Evolutionary conservation across 148 eudicot genomes (phyloP), one percentile per base, ranked within the genome.

Genomic region (Persicaria tinctoria): DNA sequence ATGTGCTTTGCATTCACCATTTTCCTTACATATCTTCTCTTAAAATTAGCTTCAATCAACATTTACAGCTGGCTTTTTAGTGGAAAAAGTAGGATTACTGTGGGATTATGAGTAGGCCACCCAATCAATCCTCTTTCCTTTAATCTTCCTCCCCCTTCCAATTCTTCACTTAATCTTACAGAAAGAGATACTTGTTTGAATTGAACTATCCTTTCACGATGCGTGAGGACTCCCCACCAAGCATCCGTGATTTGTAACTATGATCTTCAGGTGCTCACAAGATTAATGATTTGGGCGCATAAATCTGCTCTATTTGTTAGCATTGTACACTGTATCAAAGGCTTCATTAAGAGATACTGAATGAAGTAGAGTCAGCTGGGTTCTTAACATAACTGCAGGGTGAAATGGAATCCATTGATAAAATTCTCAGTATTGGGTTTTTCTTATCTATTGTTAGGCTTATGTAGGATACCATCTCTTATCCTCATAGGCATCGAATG

Each of bases 21-120:
- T n/a, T 56, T 56, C 62, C 53, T 50, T 50, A 50, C 11, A 56
- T 23, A 56, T 56, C 62, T 60, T 60, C 66, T 60, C 66, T 23
- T 60, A 60, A 32, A 32, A 32, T 14, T n/a, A 54, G 18, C 0
- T 12, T 54, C 46, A 66, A 13, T 44, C 47, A 66, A 8, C 45
- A 32, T 62, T 59, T 59, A 18, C 41, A 59, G 38, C 66, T 59
- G 38, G 12, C 11, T 1, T 63, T 14, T 63, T 66, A 9, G 44
- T 32, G 38, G 48, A 41, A 44, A 27, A 13, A 44, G 48, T 8
- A 66, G 18, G 47, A 13, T 14, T 44, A 66, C 70, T 66, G 48
- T 57, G 56, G 23, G 70, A 38, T 66, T 13, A 66, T 66, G 48
- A 66, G 18, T 66, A 12, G 47, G 48, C 12, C 70, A 66, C 38